Evolutionary conservation across 1,284 basidiomycete genomes (phyloP), one percentile per base, ranked within the genome.

Genomic region (Boletus holoroseus): DNA sequence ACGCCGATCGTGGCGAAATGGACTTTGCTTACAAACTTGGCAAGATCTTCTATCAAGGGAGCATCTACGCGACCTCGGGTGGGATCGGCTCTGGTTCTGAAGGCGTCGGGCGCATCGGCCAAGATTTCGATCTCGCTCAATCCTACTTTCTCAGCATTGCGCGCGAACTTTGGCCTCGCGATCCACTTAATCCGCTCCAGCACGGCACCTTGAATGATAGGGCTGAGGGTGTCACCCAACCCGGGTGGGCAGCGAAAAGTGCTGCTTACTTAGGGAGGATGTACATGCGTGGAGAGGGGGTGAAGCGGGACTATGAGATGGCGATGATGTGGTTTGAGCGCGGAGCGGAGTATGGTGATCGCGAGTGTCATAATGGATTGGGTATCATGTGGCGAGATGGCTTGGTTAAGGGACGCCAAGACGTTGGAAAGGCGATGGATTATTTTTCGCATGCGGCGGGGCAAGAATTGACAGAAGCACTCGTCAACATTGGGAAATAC

Each of bases 371-470:
- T 55, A 96, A 96, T 63, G 88, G 86, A 0, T 73, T 99, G 16
- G 96, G 94, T 1, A 85, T 98, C 58, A 92, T 99, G 57, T 88
- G 85, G 71, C 78, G 94, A 40, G 94, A 99, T 63, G 95, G 92
- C 0, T 72, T 96, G 15, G 69, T 85, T 4, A 79, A 81, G 30
- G 80, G 79, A 2, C 69, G 75, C 49, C 82, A 76, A 58, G 89
- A 94, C 55, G 65, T 82, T n/a, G 76, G 77, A 63, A 85, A 81
- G 64, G 88, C 92, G 0, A 58, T 83, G 28, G 59, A 61, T 15
- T 77, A 87, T 66, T 97, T 98, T 64, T 75, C 76, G 37, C 75
- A 76, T n/a, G 94, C 95, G 0, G 91, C 94, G 1, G 79, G 78
- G 15, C 83, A 86, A 58, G 92, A 94, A 57, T 76, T 93, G 6